Evolutionary conservation across 2,329 filamentous ascomycete species (phyloP).

Genomic region (Sarocladium oryzae): DNA sequence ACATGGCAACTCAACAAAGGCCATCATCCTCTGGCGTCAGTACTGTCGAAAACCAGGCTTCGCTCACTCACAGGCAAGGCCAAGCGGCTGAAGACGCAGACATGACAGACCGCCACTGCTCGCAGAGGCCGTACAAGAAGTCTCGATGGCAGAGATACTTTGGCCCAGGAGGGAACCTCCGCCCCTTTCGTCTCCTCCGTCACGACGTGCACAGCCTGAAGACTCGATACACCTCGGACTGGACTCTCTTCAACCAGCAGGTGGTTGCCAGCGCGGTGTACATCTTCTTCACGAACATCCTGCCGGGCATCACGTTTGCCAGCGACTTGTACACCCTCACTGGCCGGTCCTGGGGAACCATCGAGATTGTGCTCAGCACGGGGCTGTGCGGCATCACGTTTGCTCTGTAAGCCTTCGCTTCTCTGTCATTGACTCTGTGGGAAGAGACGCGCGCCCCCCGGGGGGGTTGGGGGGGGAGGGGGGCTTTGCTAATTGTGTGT

Average conservation of each 20-base stretch:
- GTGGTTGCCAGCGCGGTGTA: slow-evolving; percentile 58
- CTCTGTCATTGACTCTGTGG: no score
- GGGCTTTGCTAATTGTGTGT: no score
- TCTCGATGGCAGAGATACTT: slow-evolving; percentile 18
- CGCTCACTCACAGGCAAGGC: background rate
- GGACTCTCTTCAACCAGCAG: slow-evolving; percentile 56
- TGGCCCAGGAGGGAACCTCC: slow-evolving; percentile 34
- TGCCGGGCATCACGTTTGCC: slow-evolving; percentile 62
- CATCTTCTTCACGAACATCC: slow-evolving; percentile 60
- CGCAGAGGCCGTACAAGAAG: background rate
- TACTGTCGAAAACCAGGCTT: background rate
- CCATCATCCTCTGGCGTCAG: background rate
- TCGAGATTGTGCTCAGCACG: slow-evolving; percentile 61
- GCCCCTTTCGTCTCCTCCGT: slow-evolving; percentile 46
- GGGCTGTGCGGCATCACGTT: slow-evolving; percentile 59
- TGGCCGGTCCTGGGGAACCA: slow-evolving; percentile 57
- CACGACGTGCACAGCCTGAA: slow-evolving; percentile 41
- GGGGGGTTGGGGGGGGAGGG: no score
- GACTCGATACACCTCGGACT: slow-evolving; percentile 44
- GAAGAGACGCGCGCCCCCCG: no score
- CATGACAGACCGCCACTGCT: background rate
- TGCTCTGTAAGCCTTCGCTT: slow-evolving; percentile 38
- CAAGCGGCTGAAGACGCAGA: background rate
- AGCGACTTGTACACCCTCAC: slow-evolving; percentile 58
- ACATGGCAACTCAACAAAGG: no score